phyloP scores from a whole-genome alignment of 208 protist genomes.

The Blastocrithidia nonstop region DNA sequence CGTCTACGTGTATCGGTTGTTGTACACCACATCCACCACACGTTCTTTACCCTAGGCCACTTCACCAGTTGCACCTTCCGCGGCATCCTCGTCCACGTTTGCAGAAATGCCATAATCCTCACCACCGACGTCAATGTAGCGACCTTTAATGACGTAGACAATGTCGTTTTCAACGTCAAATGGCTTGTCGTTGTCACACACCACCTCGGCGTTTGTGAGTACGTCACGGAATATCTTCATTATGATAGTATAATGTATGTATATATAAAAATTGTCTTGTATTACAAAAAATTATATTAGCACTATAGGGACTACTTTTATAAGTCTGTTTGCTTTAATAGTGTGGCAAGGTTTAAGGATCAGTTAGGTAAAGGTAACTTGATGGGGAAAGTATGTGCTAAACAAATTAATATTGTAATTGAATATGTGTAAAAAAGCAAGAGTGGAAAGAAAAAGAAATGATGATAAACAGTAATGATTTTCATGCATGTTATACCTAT shows the following conservation, averaged over 20 bases:
- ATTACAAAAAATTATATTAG: constrained; percentile 1
- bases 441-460: too few relatives aligned
- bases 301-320: too few relatives aligned
- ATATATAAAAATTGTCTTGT: too few relatives aligned
- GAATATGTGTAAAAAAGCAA: too few relatives aligned
- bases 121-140: constrained; percentile 78
- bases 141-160: constrained; percentile 63
- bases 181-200: constrained; percentile 81
- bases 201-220: constrained; percentile 79
- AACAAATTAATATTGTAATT: too few relatives aligned
- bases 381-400: too few relatives aligned
- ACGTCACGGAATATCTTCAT: constrained; percentile 86
- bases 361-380: too few relatives aligned
- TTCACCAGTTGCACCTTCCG: constrained; percentile 67
- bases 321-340: too few relatives aligned
- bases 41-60: constrained; percentile 64
- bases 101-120: constrained; percentile 85
- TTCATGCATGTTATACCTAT: not conserved
- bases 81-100: constrained; percentile 83
- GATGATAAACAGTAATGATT: too few relatives aligned
- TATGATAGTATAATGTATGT: constrained; percentile 3
- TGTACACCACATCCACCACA: constrained; percentile 79
- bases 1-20: constrained; percentile 85
- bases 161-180: constrained; percentile 67
- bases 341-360: too few relatives aligned